Evolutionary conservation across 2,329 filamentous ascomycete species (phyloP).

Genomic region (Aureobasidium sp.): DNA sequence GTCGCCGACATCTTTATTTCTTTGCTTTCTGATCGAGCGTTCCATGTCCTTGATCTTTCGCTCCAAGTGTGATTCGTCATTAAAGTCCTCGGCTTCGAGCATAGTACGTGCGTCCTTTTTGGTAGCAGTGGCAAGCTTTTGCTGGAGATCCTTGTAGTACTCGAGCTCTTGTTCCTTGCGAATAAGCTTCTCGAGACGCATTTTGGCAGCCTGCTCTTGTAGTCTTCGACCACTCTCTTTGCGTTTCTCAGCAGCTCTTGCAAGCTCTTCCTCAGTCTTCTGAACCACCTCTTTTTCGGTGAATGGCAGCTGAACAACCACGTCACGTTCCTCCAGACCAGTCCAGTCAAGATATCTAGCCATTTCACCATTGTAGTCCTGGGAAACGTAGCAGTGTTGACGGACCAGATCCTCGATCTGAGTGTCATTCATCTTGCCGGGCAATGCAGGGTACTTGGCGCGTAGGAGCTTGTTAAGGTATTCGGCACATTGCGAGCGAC

Average conservation of each 20-base stretch:
- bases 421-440: slow-evolving; percentile 74
- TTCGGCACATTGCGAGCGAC: slow-evolving; percentile 80
- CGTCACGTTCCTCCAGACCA: slow-evolving; percentile 80
- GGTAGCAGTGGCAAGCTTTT: slow-evolving; percentile 57
- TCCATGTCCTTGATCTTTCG: slow-evolving; percentile 83
- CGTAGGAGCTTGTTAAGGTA: slow-evolving; percentile 84
- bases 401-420: slow-evolving; percentile 83
- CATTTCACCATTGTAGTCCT: slow-evolving; percentile 75
- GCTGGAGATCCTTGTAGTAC: slow-evolving; percentile 81
- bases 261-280: slow-evolving; percentile 91
- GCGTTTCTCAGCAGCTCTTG: slow-evolving; percentile 82
- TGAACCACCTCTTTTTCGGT: slow-evolving; percentile 84
- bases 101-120: slow-evolving; percentile 88
- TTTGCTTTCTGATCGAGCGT: slow-evolving; percentile 77
- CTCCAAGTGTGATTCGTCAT: slow-evolving; percentile 81
- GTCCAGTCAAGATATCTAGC: slow-evolving; percentile 79
- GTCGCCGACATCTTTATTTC: slow-evolving; percentile 87
- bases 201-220: slow-evolving; percentile 94
- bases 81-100: slow-evolving; percentile 83
- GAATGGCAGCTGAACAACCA: slow-evolving; percentile 86
- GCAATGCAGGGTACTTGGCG: slow-evolving; percentile 86
- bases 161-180: slow-evolving; percentile 93
- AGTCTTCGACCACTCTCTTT: slow-evolving; percentile 87
- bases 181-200: slow-evolving; percentile 90
- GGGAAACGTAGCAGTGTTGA: slow-evolving; percentile 84